A percentile compares a stretch with the other conserved stretches of the same genome.
Conservation (phyloP, 257 asterid species). For the Vinca minor region DNA sequence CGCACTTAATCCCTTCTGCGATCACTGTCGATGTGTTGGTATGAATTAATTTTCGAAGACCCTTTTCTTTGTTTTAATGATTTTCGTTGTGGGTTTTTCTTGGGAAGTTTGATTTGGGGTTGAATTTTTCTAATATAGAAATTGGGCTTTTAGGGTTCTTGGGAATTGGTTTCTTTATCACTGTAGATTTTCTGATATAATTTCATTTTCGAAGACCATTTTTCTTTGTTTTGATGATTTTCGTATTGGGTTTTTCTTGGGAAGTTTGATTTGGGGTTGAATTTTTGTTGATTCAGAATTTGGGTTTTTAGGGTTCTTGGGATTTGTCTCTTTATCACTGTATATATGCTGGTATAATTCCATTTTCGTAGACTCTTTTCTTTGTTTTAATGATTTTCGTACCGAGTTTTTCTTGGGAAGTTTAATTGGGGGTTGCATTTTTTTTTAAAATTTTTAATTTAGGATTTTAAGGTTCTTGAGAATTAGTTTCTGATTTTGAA, state of each 20-base stretch:
- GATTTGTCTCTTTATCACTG: conserved; percentile 37
- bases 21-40: conserved; percentile 77
- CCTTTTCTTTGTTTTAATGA: conserved; percentile 9
- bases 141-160: conserved; percentile 4
- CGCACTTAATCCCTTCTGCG: conserved; percentile 54
- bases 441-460: too few species aligned
- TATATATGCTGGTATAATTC: conserved; percentile 51
- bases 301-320: conserved; percentile 4
- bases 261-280: conserved; percentile 4
- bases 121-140: neutral
- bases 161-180: conserved; percentile 23
- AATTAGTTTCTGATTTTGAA: too few species aligned
- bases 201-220: neutral
- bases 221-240: conserved; percentile 8
- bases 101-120: conserved; percentile 1
- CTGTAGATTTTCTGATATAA: conserved; percentile 66
- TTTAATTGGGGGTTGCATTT: neutral
- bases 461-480: too few species aligned
- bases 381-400: conserved; percentile 4
- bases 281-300: neutral
- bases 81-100: conserved; percentile 2
- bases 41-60: conserved; percentile 1
- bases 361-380: conserved; percentile 3
- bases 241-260: conserved; percentile 1
- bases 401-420: conserved; percentile 1